Evolutionary conservation across 2,329 filamentous ascomycete species (phyloP).

Genomic region (Phoma sp.): DNA sequence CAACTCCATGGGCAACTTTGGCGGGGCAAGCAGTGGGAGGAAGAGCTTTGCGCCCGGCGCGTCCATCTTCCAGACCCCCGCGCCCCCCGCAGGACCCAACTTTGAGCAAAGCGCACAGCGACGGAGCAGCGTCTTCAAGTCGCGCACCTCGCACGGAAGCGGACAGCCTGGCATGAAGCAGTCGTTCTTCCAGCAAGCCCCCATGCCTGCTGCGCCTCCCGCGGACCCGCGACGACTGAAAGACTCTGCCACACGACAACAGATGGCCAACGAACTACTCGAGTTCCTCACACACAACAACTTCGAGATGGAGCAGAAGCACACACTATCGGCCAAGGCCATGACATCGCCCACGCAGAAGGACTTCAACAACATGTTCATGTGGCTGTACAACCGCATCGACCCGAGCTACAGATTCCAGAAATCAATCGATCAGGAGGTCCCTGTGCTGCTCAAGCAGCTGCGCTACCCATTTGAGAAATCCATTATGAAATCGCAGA

Average conservation of each 20-base stretch:
- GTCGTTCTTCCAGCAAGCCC: conserved; percentile 92
- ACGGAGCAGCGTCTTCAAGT: conserved; percentile 74
- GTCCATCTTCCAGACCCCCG: conserved; percentile 55
- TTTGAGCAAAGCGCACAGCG: conserved; percentile 65
- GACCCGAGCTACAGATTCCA: conserved; percentile 93
- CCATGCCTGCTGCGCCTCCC: conserved; percentile 80
- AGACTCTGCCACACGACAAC: conserved; percentile 78
- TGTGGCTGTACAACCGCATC: conserved; percentile 96
- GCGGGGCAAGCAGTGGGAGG: conserved; percentile 61
- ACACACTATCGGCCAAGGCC: conserved; percentile 86
- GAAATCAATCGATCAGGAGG: conserved; percentile 94
- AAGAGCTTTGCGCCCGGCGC: conserved; percentile 72
- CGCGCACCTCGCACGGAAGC: conserved; percentile 67
- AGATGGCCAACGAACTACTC: conserved; percentile 85
- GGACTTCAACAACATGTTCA: conserved; percentile 97
- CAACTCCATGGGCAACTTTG: conserved; percentile 75
- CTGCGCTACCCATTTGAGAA: conserved; percentile 94
- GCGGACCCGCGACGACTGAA: conserved; percentile 85
- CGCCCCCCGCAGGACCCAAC: conserved; percentile 52
- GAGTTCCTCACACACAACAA: conserved; percentile 94
- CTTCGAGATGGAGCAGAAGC: conserved; percentile 98
- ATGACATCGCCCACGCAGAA: conserved; percentile 96
- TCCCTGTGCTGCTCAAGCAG: conserved; percentile 90
- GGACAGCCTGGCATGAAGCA: conserved; percentile 75
- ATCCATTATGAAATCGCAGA: conserved; percentile 94